These are phyloP conservation scores for Penicillium decumbens DNA, from an alignment of 2,329 filamentous ascomycete genomes.

Conservation along the genomic window DNA sequence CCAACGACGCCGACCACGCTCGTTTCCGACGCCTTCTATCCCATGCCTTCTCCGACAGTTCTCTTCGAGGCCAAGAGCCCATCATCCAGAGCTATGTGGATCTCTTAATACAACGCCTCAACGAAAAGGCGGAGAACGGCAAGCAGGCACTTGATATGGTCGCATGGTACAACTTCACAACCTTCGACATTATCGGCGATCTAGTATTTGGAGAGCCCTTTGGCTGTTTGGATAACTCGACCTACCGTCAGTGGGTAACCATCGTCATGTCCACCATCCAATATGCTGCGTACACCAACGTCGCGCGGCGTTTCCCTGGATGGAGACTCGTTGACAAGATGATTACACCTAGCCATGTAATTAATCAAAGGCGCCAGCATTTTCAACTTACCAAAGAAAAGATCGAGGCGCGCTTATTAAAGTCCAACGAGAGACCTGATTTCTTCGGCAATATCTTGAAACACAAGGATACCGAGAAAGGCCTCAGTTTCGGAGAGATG, in stretches of 20 bases:
- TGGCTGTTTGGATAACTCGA: constrained; percentile 24
- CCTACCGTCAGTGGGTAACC: constrained; percentile 26
- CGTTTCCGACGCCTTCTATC: constrained; percentile 32
- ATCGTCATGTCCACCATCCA: constrained; percentile 8
- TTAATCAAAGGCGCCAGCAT: neutral
- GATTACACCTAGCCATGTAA: constrained; percentile 3
- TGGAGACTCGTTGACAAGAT: neutral
- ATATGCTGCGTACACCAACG: constrained; percentile 4
- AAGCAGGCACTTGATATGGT: constrained; percentile 21
- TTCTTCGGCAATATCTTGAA: constrained; percentile 17
- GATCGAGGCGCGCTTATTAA: constrained; percentile 3
- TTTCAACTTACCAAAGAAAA: constrained; percentile 6
- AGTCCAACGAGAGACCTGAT: constrained; percentile 15
- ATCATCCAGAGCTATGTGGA: constrained; percentile 33
- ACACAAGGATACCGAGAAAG: constrained; percentile 13
- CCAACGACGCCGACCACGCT: constrained; percentile 14
- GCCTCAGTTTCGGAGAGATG: constrained; percentile 22
- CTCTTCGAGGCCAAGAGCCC: constrained; percentile 38
- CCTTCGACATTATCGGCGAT: constrained; percentile 34
- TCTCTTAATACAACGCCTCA: constrained; percentile 27
- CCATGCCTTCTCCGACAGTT: constrained; percentile 43
- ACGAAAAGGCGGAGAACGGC: constrained; percentile 9
- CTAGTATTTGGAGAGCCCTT: constrained; percentile 32
- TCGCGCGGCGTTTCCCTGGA: constrained; percentile 7
- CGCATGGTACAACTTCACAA: constrained; percentile 31